Percentiles rank a stretch among this genome's conserved stretches.
Evolutionary conservation across 2,329 filamentous ascomycete species (phyloP).

Genomic region (Pyricularia sp.): DNA sequence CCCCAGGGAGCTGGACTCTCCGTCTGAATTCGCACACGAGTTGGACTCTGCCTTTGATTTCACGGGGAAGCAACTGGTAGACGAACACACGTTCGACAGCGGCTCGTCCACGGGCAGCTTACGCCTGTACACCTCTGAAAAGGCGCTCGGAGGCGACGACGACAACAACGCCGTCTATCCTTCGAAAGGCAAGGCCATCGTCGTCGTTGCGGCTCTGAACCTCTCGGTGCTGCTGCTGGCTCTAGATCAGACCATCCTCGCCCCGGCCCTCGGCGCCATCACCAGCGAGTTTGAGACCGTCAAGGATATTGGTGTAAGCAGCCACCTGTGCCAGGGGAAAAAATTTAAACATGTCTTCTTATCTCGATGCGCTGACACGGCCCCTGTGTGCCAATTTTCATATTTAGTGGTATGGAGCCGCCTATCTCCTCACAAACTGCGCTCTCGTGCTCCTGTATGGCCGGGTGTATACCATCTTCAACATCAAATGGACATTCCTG

Average conservation of each 20-base stretch:
- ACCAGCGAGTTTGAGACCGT: conserved; percentile 23
- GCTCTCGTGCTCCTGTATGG: conserved; percentile 35
- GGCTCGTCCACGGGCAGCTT: too few species aligned
- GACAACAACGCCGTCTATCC: conserved; percentile 23
- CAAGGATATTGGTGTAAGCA: conserved; percentile 19
- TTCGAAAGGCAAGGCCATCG: conserved; percentile 24
- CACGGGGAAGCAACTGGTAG: background rate
- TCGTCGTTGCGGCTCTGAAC: conserved; percentile 34
- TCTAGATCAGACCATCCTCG: conserved; percentile 9
- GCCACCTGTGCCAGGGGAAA: background rate
- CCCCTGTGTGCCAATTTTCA: conserved; percentile 11
- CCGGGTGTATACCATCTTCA: conserved; percentile 33
- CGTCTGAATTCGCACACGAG: too few species aligned
- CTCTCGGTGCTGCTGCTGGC: conserved; percentile 36
- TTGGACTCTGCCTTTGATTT: background rate
- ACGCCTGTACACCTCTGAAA: background rate
- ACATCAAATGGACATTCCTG: conserved; percentile 31
- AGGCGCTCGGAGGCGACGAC: background rate
- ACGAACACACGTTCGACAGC: too few species aligned
- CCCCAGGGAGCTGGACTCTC: too few species aligned
- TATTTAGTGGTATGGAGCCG: conserved; percentile 30
- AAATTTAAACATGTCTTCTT: too few species aligned
- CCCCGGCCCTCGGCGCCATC: conserved; percentile 26
- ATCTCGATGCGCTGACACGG: conserved; percentile 33
- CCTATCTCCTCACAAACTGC: conserved; percentile 35